Conservation (phyloP, 495 filamentous ascomycete genomes). For the Penicillium subrubescens region DNA sequence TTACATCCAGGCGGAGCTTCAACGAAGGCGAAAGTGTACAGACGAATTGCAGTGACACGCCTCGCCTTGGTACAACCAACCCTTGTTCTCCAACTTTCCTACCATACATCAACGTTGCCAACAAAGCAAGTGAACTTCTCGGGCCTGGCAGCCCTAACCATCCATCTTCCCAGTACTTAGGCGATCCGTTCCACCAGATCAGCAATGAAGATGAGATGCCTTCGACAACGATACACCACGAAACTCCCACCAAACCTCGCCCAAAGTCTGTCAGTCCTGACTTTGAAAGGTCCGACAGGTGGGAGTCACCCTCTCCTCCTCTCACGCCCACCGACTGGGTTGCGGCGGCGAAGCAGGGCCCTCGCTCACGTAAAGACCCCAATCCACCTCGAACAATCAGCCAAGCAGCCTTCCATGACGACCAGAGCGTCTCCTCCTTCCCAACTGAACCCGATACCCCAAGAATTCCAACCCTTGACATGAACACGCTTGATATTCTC, state of each 20-base stretch:
- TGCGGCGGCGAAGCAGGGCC: constrained; percentile 39
- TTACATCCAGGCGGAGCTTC: constrained; percentile 29
- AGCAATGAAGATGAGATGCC: constrained; percentile 24
- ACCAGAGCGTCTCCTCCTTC: constrained; percentile 33
- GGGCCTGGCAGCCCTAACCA: constrained; percentile 31
- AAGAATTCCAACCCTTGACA: constrained; percentile 37
- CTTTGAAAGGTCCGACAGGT: not conserved
- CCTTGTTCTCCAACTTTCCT: constrained; percentile 36
- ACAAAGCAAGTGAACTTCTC: constrained; percentile 29
- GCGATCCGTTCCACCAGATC: constrained; percentile 26
- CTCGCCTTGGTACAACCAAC: constrained; percentile 24
- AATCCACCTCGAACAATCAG: constrained; percentile 19
- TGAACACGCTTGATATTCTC: constrained; percentile 24
- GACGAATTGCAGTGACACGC: constrained; percentile 36
- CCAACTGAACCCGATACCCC: constrained; percentile 32
- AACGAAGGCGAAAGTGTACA: constrained; percentile 29
- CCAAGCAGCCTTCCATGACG: constrained; percentile 26
- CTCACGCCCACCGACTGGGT: constrained; percentile 49
- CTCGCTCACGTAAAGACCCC: constrained; percentile 24
- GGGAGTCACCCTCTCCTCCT: constrained; percentile 28
- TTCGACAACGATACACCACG: constrained; percentile 26
- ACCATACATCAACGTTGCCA: constrained; percentile 35
- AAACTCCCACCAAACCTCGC: constrained; percentile 22
- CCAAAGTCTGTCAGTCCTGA: constrained; percentile 9
- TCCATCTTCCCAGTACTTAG: constrained; percentile 23